Evolutionary conservation across 2,329 filamentous ascomycete species (phyloP), one percentile per base, ranked within the genome.

Genomic region (Tolypocladium album): DNA sequence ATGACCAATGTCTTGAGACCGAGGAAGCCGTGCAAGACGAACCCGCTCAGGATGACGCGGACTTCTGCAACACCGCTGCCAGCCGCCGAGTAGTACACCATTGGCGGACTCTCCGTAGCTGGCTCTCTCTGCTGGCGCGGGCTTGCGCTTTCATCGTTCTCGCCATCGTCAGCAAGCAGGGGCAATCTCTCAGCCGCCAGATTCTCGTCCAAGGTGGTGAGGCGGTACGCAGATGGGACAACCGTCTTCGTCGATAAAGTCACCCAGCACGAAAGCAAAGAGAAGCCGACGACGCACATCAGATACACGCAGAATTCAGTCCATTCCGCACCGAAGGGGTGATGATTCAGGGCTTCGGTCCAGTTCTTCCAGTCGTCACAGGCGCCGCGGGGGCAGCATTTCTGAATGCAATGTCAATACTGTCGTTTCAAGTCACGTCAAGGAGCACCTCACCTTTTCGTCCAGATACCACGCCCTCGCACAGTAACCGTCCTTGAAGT

Each of bases 21-120:
- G 9, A 99, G 82, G 70, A 97, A 97, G 1, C 94, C 93, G 78
- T 97, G 94, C 59, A 99, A 79, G 59, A 99, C 93, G 69, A 97
- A 99, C 7, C 94, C 94, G 68, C 92, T 97, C n/a, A 97, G 83
- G 61, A 97, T 97, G 61, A 97, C 94, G 64, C 94, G 92, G 60
- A 97, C 93, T 76, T 99, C 94, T 8, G 94, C 94, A 15, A 99
- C 94, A 67, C 94, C 94, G 74, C 92, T 96, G 56, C 94, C 94
- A 50, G 93, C 93, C 61, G 93, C 94, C 9, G 94, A 92, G 72
- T 97, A 99, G 74, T 96, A 99, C 6, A 93, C 83, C 88, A 95
- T 95, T 1, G 90, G 89, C 2, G 88, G 82, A 1, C 69, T 67
- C 62, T 59, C 72, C 63, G 58, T 74, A 63, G 64, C 74, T 2